Evolutionary conservation across 2,329 filamentous ascomycete genomes (phyloP).

Genomic region (Cytospora schulzeri): DNA sequence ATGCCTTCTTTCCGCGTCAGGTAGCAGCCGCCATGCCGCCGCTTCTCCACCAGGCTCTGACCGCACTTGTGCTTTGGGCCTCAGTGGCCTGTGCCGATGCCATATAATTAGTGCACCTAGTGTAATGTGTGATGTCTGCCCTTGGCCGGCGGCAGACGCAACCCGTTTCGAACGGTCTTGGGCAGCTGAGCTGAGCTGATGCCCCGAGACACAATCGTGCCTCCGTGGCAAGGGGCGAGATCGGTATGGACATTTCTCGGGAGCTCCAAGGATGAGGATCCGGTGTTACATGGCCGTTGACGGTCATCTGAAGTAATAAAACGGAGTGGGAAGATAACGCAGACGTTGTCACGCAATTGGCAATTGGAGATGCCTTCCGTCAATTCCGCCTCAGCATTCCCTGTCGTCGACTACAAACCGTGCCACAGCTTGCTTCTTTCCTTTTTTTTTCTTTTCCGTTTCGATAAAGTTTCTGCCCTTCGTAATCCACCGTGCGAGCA

Average conservation of each 20-base stretch:
- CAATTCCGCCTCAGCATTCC: not conserved
- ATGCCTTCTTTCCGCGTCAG: not conserved
- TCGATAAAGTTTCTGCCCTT: not conserved
- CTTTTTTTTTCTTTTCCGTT: not conserved
- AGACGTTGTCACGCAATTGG: not conserved
- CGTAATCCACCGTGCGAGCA: not conserved
- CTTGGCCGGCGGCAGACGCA: not conserved
- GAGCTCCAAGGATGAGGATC: not conserved
- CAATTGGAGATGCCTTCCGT: not conserved
- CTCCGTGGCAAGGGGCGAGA: not conserved
- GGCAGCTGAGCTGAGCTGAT: not conserved
- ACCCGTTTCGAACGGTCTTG: not conserved
- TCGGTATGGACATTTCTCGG: not conserved
- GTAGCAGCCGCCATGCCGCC: conserved; percentile 1
- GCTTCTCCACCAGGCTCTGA: not conserved
- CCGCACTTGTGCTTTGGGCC: not conserved
- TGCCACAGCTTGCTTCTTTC: not conserved
- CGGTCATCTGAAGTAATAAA: not conserved
- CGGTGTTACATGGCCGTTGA: not conserved
- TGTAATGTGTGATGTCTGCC: not conserved
- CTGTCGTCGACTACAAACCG: not conserved
- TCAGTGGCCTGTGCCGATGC: too few species aligned
- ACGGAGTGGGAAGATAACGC: not conserved
- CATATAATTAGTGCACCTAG: not conserved
- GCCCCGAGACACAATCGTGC: not conserved